phyloP scores from a whole-genome alignment of 2,329 filamentous ascomycete genomes.

The Shiraia sp. region DNA sequence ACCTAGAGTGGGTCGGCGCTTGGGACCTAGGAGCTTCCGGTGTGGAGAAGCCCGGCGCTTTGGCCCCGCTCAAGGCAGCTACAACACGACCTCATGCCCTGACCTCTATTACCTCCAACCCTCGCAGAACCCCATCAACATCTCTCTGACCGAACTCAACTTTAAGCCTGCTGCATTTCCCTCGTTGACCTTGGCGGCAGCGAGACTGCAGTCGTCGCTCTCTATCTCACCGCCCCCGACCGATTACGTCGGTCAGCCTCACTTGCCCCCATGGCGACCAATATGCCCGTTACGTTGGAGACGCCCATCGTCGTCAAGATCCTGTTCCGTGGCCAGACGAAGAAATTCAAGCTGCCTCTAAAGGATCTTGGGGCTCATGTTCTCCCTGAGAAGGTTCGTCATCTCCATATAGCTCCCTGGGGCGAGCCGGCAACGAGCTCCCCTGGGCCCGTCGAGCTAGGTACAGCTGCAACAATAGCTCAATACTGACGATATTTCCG shows the following conservation, averaged over 20 bases:
- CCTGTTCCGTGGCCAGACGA: conserved; percentile 72
- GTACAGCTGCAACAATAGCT: conserved; percentile 7
- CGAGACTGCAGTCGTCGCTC: conserved; percentile 11
- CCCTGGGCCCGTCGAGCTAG: conserved; percentile 11
- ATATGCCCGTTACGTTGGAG: conserved; percentile 61
- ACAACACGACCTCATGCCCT: conserved; percentile 18
- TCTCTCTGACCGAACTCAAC: conserved; percentile 1
- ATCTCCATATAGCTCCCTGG: conserved; percentile 8
- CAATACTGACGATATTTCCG: conserved; percentile 19
- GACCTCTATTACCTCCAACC: conserved; percentile 16
- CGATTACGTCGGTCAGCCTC: conserved; percentile 30
- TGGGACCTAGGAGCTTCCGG: conserved; percentile 2
- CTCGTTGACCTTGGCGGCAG: conserved; percentile 8
- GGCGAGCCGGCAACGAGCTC: conserved; percentile 22
- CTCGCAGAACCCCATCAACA: conserved; percentile 9
- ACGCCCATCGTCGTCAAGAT: conserved; percentile 86
- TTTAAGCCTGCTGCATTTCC: conserved; percentile 1
- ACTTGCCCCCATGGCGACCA: conserved; percentile 45
- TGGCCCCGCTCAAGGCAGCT: conserved; percentile 21
- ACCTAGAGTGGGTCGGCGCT: neutral
- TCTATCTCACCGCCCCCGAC: conserved; percentile 3
- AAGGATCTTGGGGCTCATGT: conserved; percentile 75
- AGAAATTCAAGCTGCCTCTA: conserved; percentile 87
- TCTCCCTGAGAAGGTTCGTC: conserved; percentile 82
- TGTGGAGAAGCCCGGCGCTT: conserved; percentile 3